A percentile compares a stretch with the other conserved stretches of the same genome.
These are phyloP conservation scores for Vitis rotundifolia DNA, from an alignment of 164 flowering plant species.

Conservation along the genomic window DNA sequence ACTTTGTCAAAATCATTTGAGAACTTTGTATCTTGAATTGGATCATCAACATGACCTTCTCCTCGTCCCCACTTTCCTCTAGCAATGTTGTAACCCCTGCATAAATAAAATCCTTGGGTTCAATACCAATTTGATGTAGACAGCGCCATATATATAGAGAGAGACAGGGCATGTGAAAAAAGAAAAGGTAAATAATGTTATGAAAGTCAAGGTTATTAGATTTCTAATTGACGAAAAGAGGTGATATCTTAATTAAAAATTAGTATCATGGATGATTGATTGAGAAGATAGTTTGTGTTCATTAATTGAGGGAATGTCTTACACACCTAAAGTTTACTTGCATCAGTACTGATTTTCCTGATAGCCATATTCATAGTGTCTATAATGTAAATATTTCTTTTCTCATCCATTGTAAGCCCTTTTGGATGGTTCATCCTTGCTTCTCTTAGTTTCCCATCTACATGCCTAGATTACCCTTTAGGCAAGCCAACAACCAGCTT, in stretches of 20 bases:
- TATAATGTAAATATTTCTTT: slow-evolving; percentile 64
- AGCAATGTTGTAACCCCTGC: slow-evolving; percentile 77
- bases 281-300: too few relatives aligned
- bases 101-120: slow-evolving; percentile 5
- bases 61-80: slow-evolving; percentile 59
- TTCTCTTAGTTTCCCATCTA: too few relatives aligned
- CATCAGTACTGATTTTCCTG: slow-evolving; percentile 66
- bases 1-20: too few relatives aligned
- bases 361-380: slow-evolving; percentile 74
- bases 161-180: too few relatives aligned
- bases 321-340: slow-evolving; percentile 32
- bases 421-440: slow-evolving; percentile 71
- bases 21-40: slow-evolving; percentile 63
- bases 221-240: too few relatives aligned
- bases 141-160: too few relatives aligned
- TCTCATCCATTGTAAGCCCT: slow-evolving; percentile 60
- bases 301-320: neutral
- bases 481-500: too few relatives aligned
- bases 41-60: slow-evolving; percentile 68
- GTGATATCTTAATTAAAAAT: too few relatives aligned
- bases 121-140: too few relatives aligned
- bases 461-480: slow-evolving; percentile 49
- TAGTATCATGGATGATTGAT: neutral
- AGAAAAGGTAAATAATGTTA: too few relatives aligned
- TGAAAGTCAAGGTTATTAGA: too few relatives aligned